phyloP scores from a whole-genome alignment of 768 basidiomycete species.

The Suillus weaverae region DNA sequence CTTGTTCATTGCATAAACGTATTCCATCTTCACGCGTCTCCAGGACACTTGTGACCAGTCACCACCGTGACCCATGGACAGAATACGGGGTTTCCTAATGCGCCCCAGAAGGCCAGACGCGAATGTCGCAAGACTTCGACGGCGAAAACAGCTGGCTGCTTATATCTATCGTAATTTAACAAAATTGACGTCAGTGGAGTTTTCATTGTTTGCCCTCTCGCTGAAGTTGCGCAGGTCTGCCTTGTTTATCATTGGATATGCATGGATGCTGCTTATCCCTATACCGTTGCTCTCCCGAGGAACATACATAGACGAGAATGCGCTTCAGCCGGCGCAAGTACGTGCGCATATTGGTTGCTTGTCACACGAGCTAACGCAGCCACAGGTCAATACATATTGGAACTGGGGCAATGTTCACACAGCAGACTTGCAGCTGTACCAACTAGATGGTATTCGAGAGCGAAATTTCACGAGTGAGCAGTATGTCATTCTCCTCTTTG shows the following conservation, averaged over 20 bases:
- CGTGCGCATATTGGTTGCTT: conserved; percentile 14
- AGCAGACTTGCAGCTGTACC: conserved; percentile 78
- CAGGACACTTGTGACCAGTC: neutral
- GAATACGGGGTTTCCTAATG: conserved; percentile 18
- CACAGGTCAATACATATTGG: conserved; percentile 88
- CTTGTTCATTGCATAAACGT: neutral
- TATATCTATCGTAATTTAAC: conserved; percentile 35
- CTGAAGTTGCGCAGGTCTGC: conserved; percentile 41
- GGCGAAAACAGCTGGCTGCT: conserved; percentile 40
- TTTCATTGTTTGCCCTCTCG: conserved; percentile 1
- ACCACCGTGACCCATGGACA: conserved; percentile 21
- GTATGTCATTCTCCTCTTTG: conserved; percentile 46
- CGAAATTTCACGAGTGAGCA: conserved; percentile 65
- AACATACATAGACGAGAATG: conserved; percentile 94
- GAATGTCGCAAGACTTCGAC: conserved; percentile 43
- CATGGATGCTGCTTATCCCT: conserved; percentile 86
- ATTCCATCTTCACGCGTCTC: neutral
- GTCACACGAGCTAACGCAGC: conserved; percentile 2
- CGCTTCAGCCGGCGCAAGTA: conserved; percentile 90
- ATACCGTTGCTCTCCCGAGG: conserved; percentile 57
- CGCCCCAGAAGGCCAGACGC: conserved; percentile 25
- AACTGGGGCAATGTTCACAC: conserved; percentile 86
- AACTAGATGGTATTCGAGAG: conserved; percentile 63
- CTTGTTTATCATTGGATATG: conserved; percentile 64
- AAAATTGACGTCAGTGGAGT: conserved; percentile 28